phyloP scores from a whole-genome alignment of 2,329 filamentous ascomycete species.

The Dactylellina drechsleri region DNA sequence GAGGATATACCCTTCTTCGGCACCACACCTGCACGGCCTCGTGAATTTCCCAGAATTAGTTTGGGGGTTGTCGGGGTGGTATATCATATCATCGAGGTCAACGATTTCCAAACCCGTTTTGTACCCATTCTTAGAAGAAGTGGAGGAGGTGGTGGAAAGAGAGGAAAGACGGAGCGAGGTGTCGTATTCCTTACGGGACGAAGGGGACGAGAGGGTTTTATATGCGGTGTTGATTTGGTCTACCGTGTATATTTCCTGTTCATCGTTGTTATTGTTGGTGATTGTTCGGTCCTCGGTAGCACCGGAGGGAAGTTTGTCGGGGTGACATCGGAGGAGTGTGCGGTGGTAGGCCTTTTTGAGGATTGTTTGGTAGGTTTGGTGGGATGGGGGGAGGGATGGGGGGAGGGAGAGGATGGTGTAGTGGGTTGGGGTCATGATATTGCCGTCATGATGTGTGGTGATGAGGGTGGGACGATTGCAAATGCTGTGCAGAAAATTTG shows the following conservation, averaged over 20 bases:
- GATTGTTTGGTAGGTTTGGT: constrained; percentile 61
- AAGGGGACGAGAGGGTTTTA: constrained; percentile 67
- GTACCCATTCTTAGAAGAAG: constrained; percentile 60
- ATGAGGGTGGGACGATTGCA: not conserved
- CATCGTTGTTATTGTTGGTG: constrained; percentile 48
- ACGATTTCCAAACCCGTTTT: constrained; percentile 71
- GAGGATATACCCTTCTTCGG: constrained; percentile 70
- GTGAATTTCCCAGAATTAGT: constrained; percentile 64
- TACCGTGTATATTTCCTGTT: constrained; percentile 64
- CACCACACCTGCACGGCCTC: constrained; percentile 72
- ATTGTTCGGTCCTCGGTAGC: constrained; percentile 48
- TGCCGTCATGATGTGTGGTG: constrained; percentile 42
- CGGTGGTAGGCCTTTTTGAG: constrained; percentile 73
- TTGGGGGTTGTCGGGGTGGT: constrained; percentile 61
- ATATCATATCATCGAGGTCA: constrained; percentile 73
- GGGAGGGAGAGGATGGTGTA: constrained; percentile 72
- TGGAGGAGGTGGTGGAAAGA: not conserved
- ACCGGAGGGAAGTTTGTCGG: constrained; percentile 66
- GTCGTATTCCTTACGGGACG: constrained; percentile 68
- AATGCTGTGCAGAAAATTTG: constrained; percentile 17
- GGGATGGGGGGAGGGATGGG: constrained; percentile 64
- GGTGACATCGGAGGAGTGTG: constrained; percentile 73
- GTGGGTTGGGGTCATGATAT: constrained; percentile 64
- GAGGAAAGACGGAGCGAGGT: constrained; percentile 61
- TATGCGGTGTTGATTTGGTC: constrained; percentile 74